Percentiles rank a stretch among this genome's conserved stretches.
Conservation (phyloP, 345 rosid species). For the Clausena lansium region DNA sequence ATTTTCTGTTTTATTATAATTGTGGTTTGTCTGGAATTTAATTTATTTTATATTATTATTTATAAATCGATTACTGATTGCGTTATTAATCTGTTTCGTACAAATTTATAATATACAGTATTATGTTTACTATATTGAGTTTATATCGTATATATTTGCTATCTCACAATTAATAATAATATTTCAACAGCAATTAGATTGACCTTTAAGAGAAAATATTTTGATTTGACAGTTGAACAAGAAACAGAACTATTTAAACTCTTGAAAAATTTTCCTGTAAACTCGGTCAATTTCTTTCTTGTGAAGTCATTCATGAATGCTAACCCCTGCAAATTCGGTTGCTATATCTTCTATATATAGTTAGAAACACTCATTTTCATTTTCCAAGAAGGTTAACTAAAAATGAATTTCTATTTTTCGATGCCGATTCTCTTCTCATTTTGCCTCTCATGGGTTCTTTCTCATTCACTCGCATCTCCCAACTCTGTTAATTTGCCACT, state of each 20-base stretch:
- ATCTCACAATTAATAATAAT: too few species aligned
- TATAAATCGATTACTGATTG: too few species aligned
- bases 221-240: neutral
- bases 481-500: constrained; percentile 3
- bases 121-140: too few species aligned
- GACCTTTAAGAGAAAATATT: neutral
- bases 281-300: neutral
- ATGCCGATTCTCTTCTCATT: neutral
- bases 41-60: too few species aligned
- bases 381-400: neutral
- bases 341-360: neutral
- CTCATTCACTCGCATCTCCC: neutral
- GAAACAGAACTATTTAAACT: neutral
- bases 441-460: neutral
- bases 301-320: neutral
- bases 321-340: neutral
- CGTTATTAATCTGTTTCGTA: too few species aligned
- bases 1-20: too few species aligned
- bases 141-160: too few species aligned
- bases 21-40: too few species aligned
- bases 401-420: neutral
- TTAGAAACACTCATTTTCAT: neutral
- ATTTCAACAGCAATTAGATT: too few species aligned
- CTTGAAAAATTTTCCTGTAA: neutral
- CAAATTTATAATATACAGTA: too few species aligned